These are phyloP conservation scores for Clonostachys byssicola DNA, from an alignment of 2,329 filamentous ascomycete species.

Conservation along the genomic window DNA sequence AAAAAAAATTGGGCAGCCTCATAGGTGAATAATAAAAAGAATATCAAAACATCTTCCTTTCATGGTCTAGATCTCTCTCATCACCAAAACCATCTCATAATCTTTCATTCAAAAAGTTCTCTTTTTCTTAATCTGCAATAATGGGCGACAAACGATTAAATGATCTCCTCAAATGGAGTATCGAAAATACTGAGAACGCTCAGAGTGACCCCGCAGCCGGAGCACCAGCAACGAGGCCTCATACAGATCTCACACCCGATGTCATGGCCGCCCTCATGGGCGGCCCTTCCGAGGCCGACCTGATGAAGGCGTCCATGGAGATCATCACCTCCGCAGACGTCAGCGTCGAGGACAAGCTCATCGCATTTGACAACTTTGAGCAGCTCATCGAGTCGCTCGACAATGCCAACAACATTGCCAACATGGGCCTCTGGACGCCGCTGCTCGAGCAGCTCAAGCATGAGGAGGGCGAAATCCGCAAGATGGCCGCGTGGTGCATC, in stretches of 20 bases:
- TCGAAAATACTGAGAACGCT: constrained; percentile 38
- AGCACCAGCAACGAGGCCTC: constrained; percentile 22
- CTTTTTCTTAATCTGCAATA: background rate
- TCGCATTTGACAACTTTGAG: constrained; percentile 93
- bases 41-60: constrained; percentile 1
- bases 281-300: constrained; percentile 82
- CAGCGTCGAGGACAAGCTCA: constrained; percentile 70
- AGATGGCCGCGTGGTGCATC: constrained; percentile 90
- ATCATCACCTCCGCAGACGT: constrained; percentile 64
- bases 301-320: constrained; percentile 83
- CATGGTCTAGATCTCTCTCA: background rate
- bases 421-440: constrained; percentile 76
- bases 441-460: constrained; percentile 67
- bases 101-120: background rate
- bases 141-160: constrained; percentile 60
- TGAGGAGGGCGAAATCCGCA: constrained; percentile 67
- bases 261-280: constrained; percentile 74
- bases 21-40: background rate
- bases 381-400: constrained; percentile 89
- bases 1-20: constrained; percentile 1
- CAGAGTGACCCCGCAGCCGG: constrained; percentile 18
- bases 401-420: constrained; percentile 91
- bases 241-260: constrained; percentile 57
- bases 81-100: background rate
- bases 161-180: constrained; percentile 75